Conservation (phyloP, 345 rosid genomes). For the Pistacia vera region DNA sequence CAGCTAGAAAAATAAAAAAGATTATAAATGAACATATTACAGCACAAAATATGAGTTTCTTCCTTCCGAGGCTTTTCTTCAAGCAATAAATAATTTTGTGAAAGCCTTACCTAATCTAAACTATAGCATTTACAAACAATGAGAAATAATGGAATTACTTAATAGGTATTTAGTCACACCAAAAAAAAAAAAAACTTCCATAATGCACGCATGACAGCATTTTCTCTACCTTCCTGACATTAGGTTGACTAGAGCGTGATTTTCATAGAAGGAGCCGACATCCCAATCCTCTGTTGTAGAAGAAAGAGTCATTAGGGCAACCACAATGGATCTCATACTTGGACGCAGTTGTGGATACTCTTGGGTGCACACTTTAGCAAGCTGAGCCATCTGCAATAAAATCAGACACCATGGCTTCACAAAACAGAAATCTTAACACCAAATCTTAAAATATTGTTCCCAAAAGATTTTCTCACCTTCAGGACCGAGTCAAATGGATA, state of each 20-base stretch:
- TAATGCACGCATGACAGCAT: neutral
- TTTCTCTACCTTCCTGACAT: conserved; percentile 71
- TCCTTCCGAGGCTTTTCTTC: no score
- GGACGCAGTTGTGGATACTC: conserved; percentile 83
- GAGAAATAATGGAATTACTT: conserved; percentile 3
- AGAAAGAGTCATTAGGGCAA: conserved; percentile 81
- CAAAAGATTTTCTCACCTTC: conserved; percentile 50
- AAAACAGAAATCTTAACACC: neutral
- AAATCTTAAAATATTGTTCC: neutral
- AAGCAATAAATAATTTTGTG: neutral
- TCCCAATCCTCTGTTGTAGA: conserved; percentile 89
- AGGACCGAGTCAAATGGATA: conserved; percentile 69
- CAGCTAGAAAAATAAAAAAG: neutral
- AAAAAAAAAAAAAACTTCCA: neutral
- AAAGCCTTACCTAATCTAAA: neutral
- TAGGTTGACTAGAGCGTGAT: conserved; percentile 68
- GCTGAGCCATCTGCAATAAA: conserved; percentile 76
- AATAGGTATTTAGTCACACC: neutral
- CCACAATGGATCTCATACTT: conserved; percentile 88
- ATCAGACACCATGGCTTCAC: conserved; percentile 8
- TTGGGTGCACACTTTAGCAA: conserved; percentile 85
- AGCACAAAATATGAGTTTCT: no score
- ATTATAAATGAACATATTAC: no score
- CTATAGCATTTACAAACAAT: neutral
- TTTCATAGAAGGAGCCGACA: conserved; percentile 63